These are phyloP conservation scores for Tylopilus vinaceipallidus DNA, from an alignment of 768 basidiomycete genomes.

Conservation along the genomic window DNA sequence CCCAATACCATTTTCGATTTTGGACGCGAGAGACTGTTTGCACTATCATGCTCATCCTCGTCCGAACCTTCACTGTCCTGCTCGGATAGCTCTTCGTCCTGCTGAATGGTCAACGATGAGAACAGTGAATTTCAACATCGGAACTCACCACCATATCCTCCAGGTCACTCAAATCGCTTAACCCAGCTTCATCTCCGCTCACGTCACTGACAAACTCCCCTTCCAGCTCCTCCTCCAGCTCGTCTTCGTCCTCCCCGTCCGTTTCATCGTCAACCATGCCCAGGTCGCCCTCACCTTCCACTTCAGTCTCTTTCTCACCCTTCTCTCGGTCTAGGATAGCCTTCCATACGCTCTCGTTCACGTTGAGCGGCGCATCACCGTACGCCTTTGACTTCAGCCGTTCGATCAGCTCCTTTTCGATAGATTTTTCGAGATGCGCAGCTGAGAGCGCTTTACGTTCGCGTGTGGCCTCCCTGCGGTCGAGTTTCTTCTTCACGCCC, in stretches of 20 bases:
- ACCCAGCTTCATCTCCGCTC: slow-evolving; percentile 46
- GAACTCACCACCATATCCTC: slow-evolving; percentile 64
- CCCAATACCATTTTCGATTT: slow-evolving; percentile 51
- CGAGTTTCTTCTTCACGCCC: slow-evolving; percentile 96
- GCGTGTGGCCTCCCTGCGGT: slow-evolving; percentile 85
- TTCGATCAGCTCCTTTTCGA: slow-evolving; percentile 94
- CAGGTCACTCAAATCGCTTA: slow-evolving; percentile 50
- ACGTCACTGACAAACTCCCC: slow-evolving; percentile 58
- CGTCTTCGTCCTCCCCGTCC: slow-evolving; percentile 44
- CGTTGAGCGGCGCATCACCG: slow-evolving; percentile 95
- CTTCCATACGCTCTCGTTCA: slow-evolving; percentile 96
- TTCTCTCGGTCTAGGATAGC: slow-evolving; percentile 85
- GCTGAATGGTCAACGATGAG: slow-evolving; percentile 19
- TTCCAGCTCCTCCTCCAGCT: slow-evolving; percentile 51
- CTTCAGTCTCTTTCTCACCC: slow-evolving; percentile 40
- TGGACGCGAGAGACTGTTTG: slow-evolving; percentile 35
- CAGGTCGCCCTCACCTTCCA: slow-evolving; percentile 41
- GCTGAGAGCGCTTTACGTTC: slow-evolving; percentile 97
- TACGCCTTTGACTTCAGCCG: slow-evolving; percentile 96
- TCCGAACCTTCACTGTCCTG: slow-evolving; percentile 45
- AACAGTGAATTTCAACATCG: background rate
- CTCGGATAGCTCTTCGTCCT: slow-evolving; percentile 37
- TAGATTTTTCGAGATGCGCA: slow-evolving; percentile 90
- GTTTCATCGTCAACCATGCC: slow-evolving; percentile 57
- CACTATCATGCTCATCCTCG: slow-evolving; percentile 38